Evolutionary conservation across 441 rosid genomes (phyloP), one percentile per base, ranked within the genome.

Genomic region (Melastoma candidum): DNA sequence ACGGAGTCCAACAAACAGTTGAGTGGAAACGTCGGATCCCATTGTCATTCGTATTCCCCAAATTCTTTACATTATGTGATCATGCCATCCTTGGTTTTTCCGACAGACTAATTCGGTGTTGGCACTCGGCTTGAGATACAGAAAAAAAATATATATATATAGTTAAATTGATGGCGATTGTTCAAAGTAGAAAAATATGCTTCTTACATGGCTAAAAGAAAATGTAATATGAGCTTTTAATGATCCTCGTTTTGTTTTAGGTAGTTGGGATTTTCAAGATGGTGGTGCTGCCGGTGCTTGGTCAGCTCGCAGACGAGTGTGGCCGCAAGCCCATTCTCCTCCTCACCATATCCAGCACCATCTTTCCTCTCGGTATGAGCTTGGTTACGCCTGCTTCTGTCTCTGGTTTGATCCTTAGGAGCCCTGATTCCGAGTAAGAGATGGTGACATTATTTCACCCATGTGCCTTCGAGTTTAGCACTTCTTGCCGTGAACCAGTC

Each of bases 241-340:
- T 36, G 41, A 36, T 17, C 47, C 13, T 26, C 26, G 54, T 26
- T n/a, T 56, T 46, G 25, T 44, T 50, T 47, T 48, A 80, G 85
- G 73, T 77, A 47, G 85, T 80, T 51, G 85, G 85, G 26, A 45
- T 80, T 51, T 80, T 80, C 78, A 77, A 80, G 63, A 74, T 80
- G 85, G 70, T 74, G 63, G 76, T 74, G 12, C 57, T 80, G 32
- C 85, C 82, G 47, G 63, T 76, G 53, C 36, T 79, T 3, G 85
- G 85, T 46, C 81, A 79, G 66, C 81, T 79, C 66, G 85, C 81
- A 3, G 81, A 79, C 53, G 82, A 79, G 57, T 60, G 65, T 12
- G 85, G 85, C 53, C 79, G 80, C 13, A 79, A 79, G 62, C 78
- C 76, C 0, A 49, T 79, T 55, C 78, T 79, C 25, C 66, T 76